Percentiles rank a stretch among this genome's conserved stretches.
These are phyloP conservation scores for Coemansia sp. DNA, from an alignment of 192 early-diverging fungal genomes.

Conservation along the genomic window DNA sequence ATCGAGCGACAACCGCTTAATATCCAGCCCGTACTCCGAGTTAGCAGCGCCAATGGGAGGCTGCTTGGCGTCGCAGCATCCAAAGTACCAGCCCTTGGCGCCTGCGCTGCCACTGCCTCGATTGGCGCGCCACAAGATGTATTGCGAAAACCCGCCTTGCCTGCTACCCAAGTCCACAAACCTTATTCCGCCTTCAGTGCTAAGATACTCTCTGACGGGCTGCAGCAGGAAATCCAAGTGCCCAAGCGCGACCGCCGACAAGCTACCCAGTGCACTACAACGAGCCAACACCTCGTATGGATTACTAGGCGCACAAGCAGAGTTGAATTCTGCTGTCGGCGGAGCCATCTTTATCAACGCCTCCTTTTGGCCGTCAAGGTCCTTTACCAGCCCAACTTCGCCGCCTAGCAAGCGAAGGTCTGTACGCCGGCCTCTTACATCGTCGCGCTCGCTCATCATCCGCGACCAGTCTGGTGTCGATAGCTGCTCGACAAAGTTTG, in stretches of 20 bases:
- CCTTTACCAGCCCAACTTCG: slow-evolving; percentile 12
- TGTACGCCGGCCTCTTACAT: slow-evolving; percentile 17
- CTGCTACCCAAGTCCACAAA: slow-evolving; percentile 42
- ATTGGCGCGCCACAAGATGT: slow-evolving; percentile 33
- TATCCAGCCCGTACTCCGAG: neutral
- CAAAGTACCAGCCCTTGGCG: slow-evolving; percentile 38
- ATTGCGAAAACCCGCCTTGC: slow-evolving; percentile 18
- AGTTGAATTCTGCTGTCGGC: neutral
- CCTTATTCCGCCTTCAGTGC: neutral
- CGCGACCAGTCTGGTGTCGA: slow-evolving; percentile 33
- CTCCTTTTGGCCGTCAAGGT: slow-evolving; percentile 4
- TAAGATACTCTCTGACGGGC: slow-evolving; percentile 25
- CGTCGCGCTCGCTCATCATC: slow-evolving; percentile 43
- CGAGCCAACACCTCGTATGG: slow-evolving; percentile 21
- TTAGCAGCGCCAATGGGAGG: neutral
- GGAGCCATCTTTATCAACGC: neutral
- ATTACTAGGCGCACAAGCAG: neutral
- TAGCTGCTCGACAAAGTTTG: slow-evolving; percentile 19
- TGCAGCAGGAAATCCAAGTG: slow-evolving; percentile 29
- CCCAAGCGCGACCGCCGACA: slow-evolving; percentile 25
- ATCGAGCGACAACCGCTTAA: neutral
- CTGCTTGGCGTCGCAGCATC: neutral
- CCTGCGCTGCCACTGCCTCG: neutral
- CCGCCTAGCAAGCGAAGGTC: slow-evolving; percentile 16
- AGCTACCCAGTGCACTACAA: neutral